A percentile compares a stretch with the other conserved stretches of the same genome.
These are phyloP conservation scores for Penicillium sp. DNA, from an alignment of 2,329 filamentous ascomycete species.

Conservation along the genomic window DNA sequence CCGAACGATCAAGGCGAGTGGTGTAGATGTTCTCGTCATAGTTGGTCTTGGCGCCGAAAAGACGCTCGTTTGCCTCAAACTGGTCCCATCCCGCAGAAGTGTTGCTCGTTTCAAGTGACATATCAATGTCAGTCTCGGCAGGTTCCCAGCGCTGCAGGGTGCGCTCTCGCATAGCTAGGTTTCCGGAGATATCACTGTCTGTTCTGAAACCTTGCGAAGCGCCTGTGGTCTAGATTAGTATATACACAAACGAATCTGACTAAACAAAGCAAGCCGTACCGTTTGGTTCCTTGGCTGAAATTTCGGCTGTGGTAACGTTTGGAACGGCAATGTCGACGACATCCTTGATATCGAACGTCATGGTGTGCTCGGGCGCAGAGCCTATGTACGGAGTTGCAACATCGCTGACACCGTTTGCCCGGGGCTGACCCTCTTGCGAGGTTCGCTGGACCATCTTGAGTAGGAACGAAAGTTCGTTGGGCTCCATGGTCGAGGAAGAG, in stretches of 20 bases:
- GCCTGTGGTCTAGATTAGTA: constrained; percentile 50
- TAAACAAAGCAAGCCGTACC: constrained; percentile 44
- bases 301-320: constrained; percentile 54
- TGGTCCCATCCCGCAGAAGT: constrained; percentile 74
- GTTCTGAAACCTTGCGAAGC: constrained; percentile 71
- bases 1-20: constrained; percentile 78
- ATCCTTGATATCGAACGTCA: constrained; percentile 64
- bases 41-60: constrained; percentile 83
- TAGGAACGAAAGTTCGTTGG: constrained; percentile 55
- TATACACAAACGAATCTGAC: not conserved
- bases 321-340: constrained; percentile 57
- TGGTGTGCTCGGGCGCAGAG: constrained; percentile 48
- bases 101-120: constrained; percentile 66
- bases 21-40: constrained; percentile 97
- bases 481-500: constrained; percentile 55
- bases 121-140: constrained; percentile 61
- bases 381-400: constrained; percentile 43
- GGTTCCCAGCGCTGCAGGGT: constrained; percentile 80
- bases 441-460: constrained; percentile 66
- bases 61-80: constrained; percentile 82
- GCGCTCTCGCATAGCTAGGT: constrained; percentile 67
- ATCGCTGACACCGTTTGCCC: constrained; percentile 46
- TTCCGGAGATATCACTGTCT: constrained; percentile 82
- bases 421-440: constrained; percentile 36
- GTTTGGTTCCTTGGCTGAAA: constrained; percentile 56